Base-by-base conservation (phyloP, 2,329 filamentous ascomycete genomes). In the Fusarium lateritium region DNA sequence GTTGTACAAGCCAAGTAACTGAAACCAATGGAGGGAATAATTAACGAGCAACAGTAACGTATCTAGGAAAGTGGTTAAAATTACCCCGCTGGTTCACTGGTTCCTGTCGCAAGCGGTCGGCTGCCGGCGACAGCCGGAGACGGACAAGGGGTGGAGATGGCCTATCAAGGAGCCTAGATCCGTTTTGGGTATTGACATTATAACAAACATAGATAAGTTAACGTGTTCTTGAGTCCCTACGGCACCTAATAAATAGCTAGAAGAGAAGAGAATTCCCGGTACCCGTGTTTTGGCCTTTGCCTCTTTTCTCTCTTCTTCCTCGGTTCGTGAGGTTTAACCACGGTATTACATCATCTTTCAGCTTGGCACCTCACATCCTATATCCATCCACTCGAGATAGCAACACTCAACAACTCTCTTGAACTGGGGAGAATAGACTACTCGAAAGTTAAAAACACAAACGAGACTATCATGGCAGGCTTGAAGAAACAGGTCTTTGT, bases 401-500 rank as follows among this genome's bases (percentile, higher is more conserved):
- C 40, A 14, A 14, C 10, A 31, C 9, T 13, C 28, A 31, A 56
- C 17, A 43, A 52, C 38, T 31, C 44, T 34, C 13, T 56, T 36
- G 21, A 28, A 34, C 19, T n/a, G 17, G 15, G 21, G 11, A 28
- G n/a, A 15, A 22, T 21, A 56, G 21, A 52, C 19, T 33, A 15
- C 11, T 38, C 38, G 17, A 45, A 24, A 34, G 14, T 17, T 22
- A 11, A 31, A 44, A n/a, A 59, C 19, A 60, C 44, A 43, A n/a
- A 39, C 19, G 39, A 15, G 7, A 56, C 5, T 26, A 42, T 14
- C 14, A 65, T 72, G 68, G 53, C 73, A 34, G 56, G 61, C 14
- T 52, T 65, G 15, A 77, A 74, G 57, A 82, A 83, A 49, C 80
- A 86, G 71, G 71, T 88, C 21, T 86, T 88, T 69, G 73, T 84